Conservation (phyloP, 2,329 filamentous ascomycete species). For the Helotiales sp. region DNA sequence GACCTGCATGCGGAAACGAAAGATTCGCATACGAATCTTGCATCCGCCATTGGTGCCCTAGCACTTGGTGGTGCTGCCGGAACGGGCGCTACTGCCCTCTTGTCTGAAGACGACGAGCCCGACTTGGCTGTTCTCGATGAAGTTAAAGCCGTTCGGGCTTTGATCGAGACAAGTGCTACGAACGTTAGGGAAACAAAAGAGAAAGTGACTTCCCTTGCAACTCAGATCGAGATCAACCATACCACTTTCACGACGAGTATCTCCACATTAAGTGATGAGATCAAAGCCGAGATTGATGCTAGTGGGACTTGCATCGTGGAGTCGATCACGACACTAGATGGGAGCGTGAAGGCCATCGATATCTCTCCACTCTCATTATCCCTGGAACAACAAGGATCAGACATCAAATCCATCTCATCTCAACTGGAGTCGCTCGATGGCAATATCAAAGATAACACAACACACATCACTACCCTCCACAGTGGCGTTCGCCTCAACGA, state of each 20-base stretch:
- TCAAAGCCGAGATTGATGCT: conserved; percentile 38
- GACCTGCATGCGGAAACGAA: conserved; percentile 36
- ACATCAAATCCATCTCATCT: conserved; percentile 22
- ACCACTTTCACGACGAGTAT: conserved; percentile 36
- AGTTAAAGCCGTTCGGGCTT: conserved; percentile 30
- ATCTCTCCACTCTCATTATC: conserved; percentile 15
- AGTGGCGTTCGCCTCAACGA: conserved; percentile 22
- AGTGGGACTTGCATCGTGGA: conserved; percentile 32
- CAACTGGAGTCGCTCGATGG: conserved; percentile 21
- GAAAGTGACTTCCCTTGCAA: conserved; percentile 21
- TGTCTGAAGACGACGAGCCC: conserved; percentile 19
- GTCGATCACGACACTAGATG: conserved; percentile 24
- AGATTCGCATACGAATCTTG: conserved; percentile 32
- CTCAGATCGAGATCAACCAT: conserved; percentile 38
- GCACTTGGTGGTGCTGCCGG: conserved; percentile 34
- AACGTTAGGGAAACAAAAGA: conserved; percentile 26
- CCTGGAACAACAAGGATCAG: conserved; percentile 13
- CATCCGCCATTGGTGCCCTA: conserved; percentile 31
- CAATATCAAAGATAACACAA: conserved; percentile 14
- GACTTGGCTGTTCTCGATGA: conserved; percentile 29
- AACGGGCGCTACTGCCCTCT: conserved; percentile 25
- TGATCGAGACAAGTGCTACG: conserved; percentile 29
- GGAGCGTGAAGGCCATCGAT: conserved; percentile 21
- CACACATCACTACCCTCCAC: conserved; percentile 7
- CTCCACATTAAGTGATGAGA: conserved; percentile 33